Conservation (phyloP, 257 asterid species). For the Przewalskia tangutica region DNA sequence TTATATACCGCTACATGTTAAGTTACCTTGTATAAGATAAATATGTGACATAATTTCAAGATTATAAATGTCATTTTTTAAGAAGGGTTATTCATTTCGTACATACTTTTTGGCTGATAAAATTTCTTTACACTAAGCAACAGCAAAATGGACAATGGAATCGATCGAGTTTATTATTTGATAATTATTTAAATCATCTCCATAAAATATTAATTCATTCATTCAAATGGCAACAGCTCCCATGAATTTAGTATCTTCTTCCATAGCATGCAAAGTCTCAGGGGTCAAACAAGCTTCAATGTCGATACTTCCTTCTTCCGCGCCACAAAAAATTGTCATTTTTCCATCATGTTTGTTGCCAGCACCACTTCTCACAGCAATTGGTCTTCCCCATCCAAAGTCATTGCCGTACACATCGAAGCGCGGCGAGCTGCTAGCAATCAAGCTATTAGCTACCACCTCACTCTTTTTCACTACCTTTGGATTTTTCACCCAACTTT, state of each 20-base stretch:
- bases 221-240: not conserved
- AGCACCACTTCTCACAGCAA: slow-evolving; percentile 38
- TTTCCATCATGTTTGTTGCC: slow-evolving; percentile 37
- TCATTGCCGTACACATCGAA: slow-evolving; percentile 40
- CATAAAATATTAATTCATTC: too few relatives aligned
- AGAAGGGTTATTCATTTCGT: too few relatives aligned
- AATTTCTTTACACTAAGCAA: too few relatives aligned
- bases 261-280: slow-evolving; percentile 22
- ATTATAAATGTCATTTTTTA: too few relatives aligned
- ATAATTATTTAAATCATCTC: too few relatives aligned
- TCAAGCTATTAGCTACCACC: not conserved
- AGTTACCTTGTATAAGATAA: too few relatives aligned
- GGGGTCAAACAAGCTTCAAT: slow-evolving; percentile 32
- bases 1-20: too few relatives aligned
- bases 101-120: too few relatives aligned
- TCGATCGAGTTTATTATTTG: too few relatives aligned
- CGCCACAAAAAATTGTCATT: slow-evolving; percentile 28
- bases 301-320: slow-evolving; percentile 35
- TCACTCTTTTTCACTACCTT: not conserved
- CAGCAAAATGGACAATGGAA: too few relatives aligned
- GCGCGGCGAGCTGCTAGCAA: slow-evolving; percentile 36
- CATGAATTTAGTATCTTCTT: slow-evolving; percentile 31
- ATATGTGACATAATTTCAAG: too few relatives aligned
- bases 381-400: slow-evolving; percentile 51
- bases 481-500: slow-evolving; percentile 25